phyloP scores from a whole-genome alignment of 2,329 filamentous ascomycete genomes.

The Fusarium albosuccineum region DNA sequence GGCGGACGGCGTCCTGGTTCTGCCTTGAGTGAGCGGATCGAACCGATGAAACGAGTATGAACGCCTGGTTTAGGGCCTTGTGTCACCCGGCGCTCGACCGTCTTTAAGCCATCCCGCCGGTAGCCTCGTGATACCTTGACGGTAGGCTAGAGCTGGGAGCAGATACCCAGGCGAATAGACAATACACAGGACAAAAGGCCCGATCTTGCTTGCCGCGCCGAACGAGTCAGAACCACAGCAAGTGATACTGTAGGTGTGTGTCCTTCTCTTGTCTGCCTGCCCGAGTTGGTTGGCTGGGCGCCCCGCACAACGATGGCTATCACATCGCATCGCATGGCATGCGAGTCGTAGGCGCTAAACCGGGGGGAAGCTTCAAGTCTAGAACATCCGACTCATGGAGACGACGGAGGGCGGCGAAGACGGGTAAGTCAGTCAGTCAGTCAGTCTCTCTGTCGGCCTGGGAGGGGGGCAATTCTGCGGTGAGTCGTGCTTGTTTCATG shows the following conservation, averaged over 20 bases:
- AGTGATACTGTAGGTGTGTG: background rate
- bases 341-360: slow-evolving; percentile 39
- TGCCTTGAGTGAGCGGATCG: slow-evolving; percentile 25
- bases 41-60: slow-evolving; percentile 30
- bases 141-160: slow-evolving; percentile 24
- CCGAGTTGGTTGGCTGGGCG: slow-evolving; percentile 14
- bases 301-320: slow-evolving; percentile 25
- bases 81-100: slow-evolving; percentile 29
- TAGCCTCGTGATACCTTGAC: slow-evolving; percentile 29
- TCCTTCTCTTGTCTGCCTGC: slow-evolving; percentile 7
- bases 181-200: slow-evolving; percentile 25
- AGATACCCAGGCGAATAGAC: background rate
- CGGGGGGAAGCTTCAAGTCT: slow-evolving; percentile 11
- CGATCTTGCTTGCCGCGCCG: slow-evolving; percentile 20
- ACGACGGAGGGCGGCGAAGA: slow-evolving; percentile 9
- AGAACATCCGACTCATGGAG: slow-evolving; percentile 9
- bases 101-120: slow-evolving; percentile 13
- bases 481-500: slow-evolving; percentile 39
- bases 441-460: background rate
- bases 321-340: slow-evolving; percentile 30
- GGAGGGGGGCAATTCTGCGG: slow-evolving; percentile 21
- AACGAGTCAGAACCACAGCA: no score
- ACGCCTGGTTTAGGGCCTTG: slow-evolving; percentile 14
- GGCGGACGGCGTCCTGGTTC: slow-evolving; percentile 21
- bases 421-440: background rate